Evolutionary conservation across 208 protist species (phyloP).

Genomic region (Strigomonas oncopelti): DNA sequence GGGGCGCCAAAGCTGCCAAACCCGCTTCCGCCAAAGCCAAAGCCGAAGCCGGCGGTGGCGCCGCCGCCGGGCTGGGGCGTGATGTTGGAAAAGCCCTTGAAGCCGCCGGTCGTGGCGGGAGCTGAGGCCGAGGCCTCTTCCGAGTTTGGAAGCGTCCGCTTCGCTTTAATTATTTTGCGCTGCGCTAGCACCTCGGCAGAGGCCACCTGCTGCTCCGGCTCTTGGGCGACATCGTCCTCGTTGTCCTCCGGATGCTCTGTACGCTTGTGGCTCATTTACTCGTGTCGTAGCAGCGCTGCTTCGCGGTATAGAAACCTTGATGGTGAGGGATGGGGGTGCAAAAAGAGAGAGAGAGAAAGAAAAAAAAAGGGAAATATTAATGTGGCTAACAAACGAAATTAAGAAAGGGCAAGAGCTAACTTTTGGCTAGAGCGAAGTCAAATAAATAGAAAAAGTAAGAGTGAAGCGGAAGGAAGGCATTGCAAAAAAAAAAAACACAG

Average conservation of each 20-base stretch:
- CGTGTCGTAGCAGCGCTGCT: too few species aligned
- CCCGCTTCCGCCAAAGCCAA: not conserved
- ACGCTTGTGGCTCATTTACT: not conserved
- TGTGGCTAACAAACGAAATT: not conserved
- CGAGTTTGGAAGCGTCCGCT: not conserved
- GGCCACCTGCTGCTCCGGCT: not conserved
- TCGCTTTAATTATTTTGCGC: slow-evolving; percentile 2
- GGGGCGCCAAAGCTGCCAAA: not conserved
- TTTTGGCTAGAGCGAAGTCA: not conserved
- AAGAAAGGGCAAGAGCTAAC: not conserved
- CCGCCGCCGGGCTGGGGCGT: too few species aligned
- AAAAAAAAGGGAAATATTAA: not conserved
- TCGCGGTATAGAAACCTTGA: not conserved
- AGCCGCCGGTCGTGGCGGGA: not conserved
- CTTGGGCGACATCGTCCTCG: not conserved
- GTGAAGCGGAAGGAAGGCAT: slow-evolving; percentile 7
- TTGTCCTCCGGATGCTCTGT: not conserved
- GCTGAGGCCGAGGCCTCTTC: too few species aligned
- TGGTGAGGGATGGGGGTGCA: not conserved
- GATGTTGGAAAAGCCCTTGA: slow-evolving; percentile 1
- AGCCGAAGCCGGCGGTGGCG: not conserved
- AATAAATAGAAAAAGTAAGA: not conserved
- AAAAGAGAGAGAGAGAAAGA: not conserved
- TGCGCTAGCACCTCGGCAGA: slow-evolving; percentile 1
- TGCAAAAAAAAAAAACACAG: not conserved